phyloP scores from a whole-genome alignment of 2,329 filamentous ascomycete genomes.

The Paecilomyces formosus region DNA sequence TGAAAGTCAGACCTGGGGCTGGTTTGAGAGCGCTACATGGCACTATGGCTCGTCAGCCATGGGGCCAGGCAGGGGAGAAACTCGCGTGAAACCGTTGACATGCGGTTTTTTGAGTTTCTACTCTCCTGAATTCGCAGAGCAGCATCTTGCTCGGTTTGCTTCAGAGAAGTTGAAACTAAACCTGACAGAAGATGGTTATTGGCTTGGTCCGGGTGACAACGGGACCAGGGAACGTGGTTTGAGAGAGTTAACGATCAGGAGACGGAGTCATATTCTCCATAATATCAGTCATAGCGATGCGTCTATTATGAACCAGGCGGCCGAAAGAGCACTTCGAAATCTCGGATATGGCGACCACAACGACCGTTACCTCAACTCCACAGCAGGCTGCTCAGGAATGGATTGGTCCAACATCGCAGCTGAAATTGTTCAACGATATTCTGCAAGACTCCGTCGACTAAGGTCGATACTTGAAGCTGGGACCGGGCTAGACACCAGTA shows the following conservation, averaged over 20 bases:
- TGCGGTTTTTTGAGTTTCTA: slow-evolving; percentile 35
- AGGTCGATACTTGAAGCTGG: not conserved
- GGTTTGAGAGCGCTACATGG: slow-evolving; percentile 39
- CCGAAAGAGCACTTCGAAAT: not conserved
- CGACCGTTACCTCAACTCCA: not conserved
- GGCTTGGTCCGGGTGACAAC: not conserved
- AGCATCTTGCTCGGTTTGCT: not conserved
- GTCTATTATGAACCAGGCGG: not conserved
- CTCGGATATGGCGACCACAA: not conserved
- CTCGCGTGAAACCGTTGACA: slow-evolving; percentile 30
- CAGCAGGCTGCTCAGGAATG: not conserved
- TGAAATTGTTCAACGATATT: not conserved
- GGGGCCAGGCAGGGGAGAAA: slow-evolving; percentile 36
- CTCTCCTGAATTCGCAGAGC: not conserved
- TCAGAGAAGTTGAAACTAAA: not conserved
- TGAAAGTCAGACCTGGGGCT: slow-evolving; percentile 34
- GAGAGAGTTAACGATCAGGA: not conserved
- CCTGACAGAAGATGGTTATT: not conserved
- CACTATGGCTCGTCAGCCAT: slow-evolving; percentile 36
- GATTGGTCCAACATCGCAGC: not conserved
- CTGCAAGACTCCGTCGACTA: not conserved
- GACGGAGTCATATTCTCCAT: not conserved
- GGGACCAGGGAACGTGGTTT: not conserved
- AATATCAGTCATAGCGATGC: not conserved
- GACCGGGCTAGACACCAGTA: slow-evolving; percentile 10